Evolutionary conservation across 106 monocot species (phyloP), one percentile per base, ranked within the genome.

Genomic region (Phalaenopsis equestris): DNA sequence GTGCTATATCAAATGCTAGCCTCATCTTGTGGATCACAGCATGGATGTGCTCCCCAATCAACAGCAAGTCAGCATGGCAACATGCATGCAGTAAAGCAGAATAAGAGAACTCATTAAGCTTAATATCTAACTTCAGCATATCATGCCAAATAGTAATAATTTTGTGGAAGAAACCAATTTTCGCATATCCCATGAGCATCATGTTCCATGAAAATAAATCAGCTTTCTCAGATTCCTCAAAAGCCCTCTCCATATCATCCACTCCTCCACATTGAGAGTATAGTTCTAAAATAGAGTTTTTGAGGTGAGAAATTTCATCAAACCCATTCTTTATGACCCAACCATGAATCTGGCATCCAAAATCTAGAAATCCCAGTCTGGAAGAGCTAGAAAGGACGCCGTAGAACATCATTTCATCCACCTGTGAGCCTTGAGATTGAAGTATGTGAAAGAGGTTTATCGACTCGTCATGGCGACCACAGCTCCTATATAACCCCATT

Each of bases 31-130:
- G 67, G 41, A 82, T 81, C 70, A 57, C 41, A 43, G 76, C 56
- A 79, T 87, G 87, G 41, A 87, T 81, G 8, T 84, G 87, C 56
- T 79, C 78, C 2, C 81, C 84, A 46, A 68, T 41, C 3, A 46
- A 8, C 39, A 74, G 70, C 15, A 42, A 19, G 1, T 67, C 65
- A 76, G 30, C 17, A 70, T 67, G 45, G 70, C 39, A 64, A 38
- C 87, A 84, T 67, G 70, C 41, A 78, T 84, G 78, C n/a, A 87
- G 79, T 77, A 87, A 76, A 75, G 75, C 84, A 46, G 84, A 81
- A 61, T 78, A 87, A 2, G 87, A 86, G 45, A 86, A 86, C 37
- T 86, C 86, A 30, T 86, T 83, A 72, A 86, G 76, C 68, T 83
- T 46, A 8, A 86, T 19, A 18, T 73, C 76, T 6, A 45, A 77